These are phyloP conservation scores for Colletotrichum destructivum DNA, from an alignment of 2,329 filamentous ascomycete genomes.

Conservation along the genomic window DNA sequence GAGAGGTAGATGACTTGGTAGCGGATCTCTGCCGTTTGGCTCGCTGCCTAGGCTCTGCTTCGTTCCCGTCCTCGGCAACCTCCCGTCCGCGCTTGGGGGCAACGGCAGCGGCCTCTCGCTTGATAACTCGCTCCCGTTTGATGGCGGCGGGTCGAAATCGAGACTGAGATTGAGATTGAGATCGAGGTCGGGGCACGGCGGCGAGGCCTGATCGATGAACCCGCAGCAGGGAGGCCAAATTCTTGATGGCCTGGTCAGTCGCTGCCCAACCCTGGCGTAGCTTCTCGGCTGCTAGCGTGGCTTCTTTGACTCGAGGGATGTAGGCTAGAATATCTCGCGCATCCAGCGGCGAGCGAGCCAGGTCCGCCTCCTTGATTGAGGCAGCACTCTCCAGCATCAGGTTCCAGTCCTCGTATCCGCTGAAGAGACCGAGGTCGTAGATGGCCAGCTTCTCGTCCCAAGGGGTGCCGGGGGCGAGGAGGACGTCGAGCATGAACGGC, in stretches of 20 bases:
- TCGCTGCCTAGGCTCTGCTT: conserved; percentile 23
- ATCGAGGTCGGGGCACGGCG: conserved; percentile 5
- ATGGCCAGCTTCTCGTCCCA: conserved; percentile 48
- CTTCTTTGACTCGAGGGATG: conserved; percentile 47
- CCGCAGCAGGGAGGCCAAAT: conserved; percentile 27
- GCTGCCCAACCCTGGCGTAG: conserved; percentile 49
- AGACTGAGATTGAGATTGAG: neutral
- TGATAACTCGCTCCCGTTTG: conserved; percentile 15
- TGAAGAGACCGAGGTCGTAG: conserved; percentile 51
- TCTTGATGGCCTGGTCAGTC: conserved; percentile 51
- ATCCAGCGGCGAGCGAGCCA: conserved; percentile 46
- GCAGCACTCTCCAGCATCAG: conserved; percentile 53
- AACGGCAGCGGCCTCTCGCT: conserved; percentile 13
- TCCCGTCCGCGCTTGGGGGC: conserved; percentile 21
- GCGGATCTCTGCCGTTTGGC: conserved; percentile 31
- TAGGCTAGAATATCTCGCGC: conserved; percentile 53
- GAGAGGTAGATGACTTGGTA: conserved; percentile 33
- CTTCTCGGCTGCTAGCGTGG: conserved; percentile 27
- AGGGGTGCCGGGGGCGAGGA: conserved; percentile 49
- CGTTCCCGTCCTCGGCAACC: conserved; percentile 25
- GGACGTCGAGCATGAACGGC: conserved; percentile 51
- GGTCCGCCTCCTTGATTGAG: conserved; percentile 46
- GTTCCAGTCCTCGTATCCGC: conserved; percentile 53
- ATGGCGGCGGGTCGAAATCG: conserved; percentile 2
- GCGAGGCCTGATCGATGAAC: conserved; percentile 28